Conservation (phyloP, 306 rosid genomes). For the Gynostemma pentaphyllum region DNA sequence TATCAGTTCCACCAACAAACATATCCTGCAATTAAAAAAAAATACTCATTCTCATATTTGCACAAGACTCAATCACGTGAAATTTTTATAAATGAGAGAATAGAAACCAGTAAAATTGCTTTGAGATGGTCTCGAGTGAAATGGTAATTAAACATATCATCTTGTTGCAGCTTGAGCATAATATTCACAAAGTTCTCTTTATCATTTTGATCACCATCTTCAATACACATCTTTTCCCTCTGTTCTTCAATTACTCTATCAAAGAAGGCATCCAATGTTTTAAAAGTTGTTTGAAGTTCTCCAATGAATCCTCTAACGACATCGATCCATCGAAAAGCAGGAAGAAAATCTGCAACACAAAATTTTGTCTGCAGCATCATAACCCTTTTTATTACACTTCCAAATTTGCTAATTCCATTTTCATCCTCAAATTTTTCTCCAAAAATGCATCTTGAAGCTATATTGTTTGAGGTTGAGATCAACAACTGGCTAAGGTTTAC, state of each 20-base stretch:
- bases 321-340: conserved; percentile 2
- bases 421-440: conserved; percentile 5
- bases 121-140: conserved; percentile 14
- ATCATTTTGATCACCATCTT: background rate
- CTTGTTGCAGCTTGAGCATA: conserved; percentile 24
- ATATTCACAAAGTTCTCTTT: conserved; percentile 20
- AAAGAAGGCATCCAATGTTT: background rate
- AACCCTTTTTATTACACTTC: background rate
- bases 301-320: background rate
- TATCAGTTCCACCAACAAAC: conserved; percentile 26
- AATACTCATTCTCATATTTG: background rate
- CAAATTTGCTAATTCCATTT: background rate
- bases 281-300: background rate
- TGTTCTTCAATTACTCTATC: conserved; percentile 23
- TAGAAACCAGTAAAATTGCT: conserved; percentile 11
- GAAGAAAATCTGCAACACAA: background rate
- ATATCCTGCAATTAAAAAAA: conserved; percentile 28
- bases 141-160: conserved; percentile 1
- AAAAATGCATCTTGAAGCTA: background rate
- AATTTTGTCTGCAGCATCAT: background rate
- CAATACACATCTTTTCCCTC: background rate
- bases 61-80: too few relatives aligned
- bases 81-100: background rate
- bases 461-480: background rate
- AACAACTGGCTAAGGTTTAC: background rate